These are phyloP conservation scores for Penicillium sp. DNA, from an alignment of 2,329 filamentous ascomycete genomes.

Conservation along the genomic window DNA sequence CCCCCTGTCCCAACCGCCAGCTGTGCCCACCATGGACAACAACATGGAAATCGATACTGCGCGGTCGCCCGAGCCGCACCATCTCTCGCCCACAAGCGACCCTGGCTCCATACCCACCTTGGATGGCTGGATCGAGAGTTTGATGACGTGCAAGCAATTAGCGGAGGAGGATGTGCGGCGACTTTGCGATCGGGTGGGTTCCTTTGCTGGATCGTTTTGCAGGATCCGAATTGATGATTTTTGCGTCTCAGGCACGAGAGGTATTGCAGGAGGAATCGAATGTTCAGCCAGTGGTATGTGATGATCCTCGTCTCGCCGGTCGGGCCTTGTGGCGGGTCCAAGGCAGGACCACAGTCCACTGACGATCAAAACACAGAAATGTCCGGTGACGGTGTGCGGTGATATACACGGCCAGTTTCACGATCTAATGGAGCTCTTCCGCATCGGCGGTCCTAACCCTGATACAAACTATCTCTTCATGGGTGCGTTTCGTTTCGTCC, in stretches of 20 bases:
- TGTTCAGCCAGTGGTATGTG: slow-evolving; percentile 91
- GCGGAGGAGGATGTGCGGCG: slow-evolving; percentile 91
- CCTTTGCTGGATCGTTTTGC: slow-evolving; percentile 7
- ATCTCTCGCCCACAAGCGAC: slow-evolving; percentile 73
- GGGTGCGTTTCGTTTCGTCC: slow-evolving; percentile 58
- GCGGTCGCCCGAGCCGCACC: slow-evolving; percentile 74
- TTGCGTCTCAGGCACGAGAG: slow-evolving; percentile 71
- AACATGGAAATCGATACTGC: slow-evolving; percentile 96
- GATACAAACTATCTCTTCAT: slow-evolving; percentile 99
- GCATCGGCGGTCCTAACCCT: slow-evolving; percentile 95
- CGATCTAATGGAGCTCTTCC: slow-evolving; percentile 98
- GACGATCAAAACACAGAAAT: slow-evolving; percentile 68
- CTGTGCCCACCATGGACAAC: slow-evolving; percentile 70
- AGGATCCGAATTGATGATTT: slow-evolving; percentile 18
- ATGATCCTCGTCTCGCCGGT: slow-evolving; percentile 17
- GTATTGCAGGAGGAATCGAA: slow-evolving; percentile 97
- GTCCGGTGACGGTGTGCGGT: slow-evolving; percentile 95
- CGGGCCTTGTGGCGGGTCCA: slow-evolving; percentile 2
- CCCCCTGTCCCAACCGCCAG: slow-evolving; percentile 18
- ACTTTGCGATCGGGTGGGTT: slow-evolving; percentile 90
- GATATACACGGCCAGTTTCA: slow-evolving; percentile 99
- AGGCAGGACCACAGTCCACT: slow-evolving; percentile 10
- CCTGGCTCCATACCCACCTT: slow-evolving; percentile 87
- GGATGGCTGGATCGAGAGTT: slow-evolving; percentile 96
- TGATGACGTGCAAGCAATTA: slow-evolving; percentile 99